These are phyloP conservation scores for Baudoinia panamericana DNA, from an alignment of 495 filamentous ascomycete species.

Conservation along the genomic window DNA sequence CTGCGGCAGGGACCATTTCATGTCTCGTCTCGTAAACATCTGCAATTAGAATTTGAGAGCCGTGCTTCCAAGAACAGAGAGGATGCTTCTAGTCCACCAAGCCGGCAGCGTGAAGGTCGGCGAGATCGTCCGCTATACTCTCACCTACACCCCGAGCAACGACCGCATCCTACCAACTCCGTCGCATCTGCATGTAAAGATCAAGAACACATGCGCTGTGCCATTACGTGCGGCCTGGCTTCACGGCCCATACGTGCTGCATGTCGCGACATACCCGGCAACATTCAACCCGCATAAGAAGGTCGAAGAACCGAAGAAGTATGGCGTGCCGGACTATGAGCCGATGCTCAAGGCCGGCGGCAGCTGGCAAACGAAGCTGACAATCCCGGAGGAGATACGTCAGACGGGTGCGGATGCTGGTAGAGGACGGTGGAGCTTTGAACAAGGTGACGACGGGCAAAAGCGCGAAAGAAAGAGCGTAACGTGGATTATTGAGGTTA, in stretches of 20 bases:
- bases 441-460: slow-evolving; percentile 15
- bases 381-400: slow-evolving; percentile 59
- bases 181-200: slow-evolving; percentile 59
- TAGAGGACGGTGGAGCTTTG: slow-evolving; percentile 4
- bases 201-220: slow-evolving; percentile 85
- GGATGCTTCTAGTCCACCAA: slow-evolving; percentile 84
- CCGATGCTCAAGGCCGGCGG: slow-evolving; percentile 91
- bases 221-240: slow-evolving; percentile 88
- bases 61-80: too few relatives aligned
- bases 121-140: slow-evolving; percentile 81
- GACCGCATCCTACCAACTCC: slow-evolving; percentile 83
- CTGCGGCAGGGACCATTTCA: too few relatives aligned
- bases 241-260: slow-evolving; percentile 86
- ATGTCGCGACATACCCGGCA: slow-evolving; percentile 68
- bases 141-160: slow-evolving; percentile 80
- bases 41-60: too few relatives aligned
- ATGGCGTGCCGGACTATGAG: slow-evolving; percentile 76
- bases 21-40: too few relatives aligned
- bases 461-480: slow-evolving; percentile 32
- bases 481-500: slow-evolving; percentile 83
- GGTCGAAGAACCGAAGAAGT: slow-evolving; percentile 44
- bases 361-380: slow-evolving; percentile 62
- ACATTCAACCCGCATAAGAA: slow-evolving; percentile 67
- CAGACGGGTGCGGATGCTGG: slow-evolving; percentile 29
- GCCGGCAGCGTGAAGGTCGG: slow-evolving; percentile 81